Evolutionary conservation across 2,329 filamentous ascomycete genomes (phyloP).

Genomic region (Didymella arachidicola): DNA sequence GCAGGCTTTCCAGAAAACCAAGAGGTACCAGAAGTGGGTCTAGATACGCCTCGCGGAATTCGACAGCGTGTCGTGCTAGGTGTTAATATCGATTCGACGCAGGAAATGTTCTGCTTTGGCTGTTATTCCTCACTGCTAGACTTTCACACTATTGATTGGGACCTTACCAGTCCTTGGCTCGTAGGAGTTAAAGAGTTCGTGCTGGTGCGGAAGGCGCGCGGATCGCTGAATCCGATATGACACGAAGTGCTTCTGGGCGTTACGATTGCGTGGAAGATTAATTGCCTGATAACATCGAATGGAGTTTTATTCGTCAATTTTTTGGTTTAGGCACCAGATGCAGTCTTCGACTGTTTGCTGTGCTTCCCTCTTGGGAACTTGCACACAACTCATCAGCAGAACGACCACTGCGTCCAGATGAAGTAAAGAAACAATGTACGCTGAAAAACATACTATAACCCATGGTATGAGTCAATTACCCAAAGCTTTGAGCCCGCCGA

Average conservation of each 20-base stretch:
- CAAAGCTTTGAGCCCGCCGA: too few species aligned
- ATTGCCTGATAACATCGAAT: not conserved
- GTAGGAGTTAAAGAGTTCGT: not conserved
- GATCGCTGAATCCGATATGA: not conserved
- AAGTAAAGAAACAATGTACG: too few species aligned
- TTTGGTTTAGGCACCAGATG: not conserved
- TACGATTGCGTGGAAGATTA: not conserved
- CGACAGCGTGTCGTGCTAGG: not conserved
- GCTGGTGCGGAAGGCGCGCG: not conserved
- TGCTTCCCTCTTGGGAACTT: too few species aligned
- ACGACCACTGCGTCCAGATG: too few species aligned
- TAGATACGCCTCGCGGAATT: constrained; percentile 3
- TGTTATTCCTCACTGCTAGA: too few species aligned
- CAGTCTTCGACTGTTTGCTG: not conserved
- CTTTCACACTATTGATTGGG: too few species aligned
- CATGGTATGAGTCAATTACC: too few species aligned
- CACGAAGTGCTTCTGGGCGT: not conserved
- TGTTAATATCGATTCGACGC: not conserved
- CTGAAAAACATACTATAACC: too few species aligned
- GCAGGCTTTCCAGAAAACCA: constrained; percentile 30
- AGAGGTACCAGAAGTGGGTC: constrained; percentile 35
- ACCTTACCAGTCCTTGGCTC: not conserved
- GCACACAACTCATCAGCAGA: not conserved
- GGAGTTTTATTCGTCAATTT: too few species aligned
- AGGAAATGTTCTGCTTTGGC: not conserved